These are phyloP conservation scores for Ophiostoma quercus DNA, from an alignment of 2,329 filamentous ascomycete species.

Conservation along the genomic window DNA sequence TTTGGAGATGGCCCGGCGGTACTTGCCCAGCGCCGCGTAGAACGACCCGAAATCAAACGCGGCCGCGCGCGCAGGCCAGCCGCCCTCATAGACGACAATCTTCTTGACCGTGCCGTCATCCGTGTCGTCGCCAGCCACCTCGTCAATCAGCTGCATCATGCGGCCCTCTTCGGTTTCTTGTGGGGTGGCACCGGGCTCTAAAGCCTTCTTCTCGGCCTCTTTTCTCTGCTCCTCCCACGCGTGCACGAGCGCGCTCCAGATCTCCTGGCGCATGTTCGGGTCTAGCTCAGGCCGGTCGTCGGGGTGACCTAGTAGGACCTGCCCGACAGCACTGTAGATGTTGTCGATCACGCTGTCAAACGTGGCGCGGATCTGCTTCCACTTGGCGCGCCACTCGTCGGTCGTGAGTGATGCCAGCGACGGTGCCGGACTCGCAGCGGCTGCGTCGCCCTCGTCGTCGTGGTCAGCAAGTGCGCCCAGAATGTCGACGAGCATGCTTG, in stretches of 20 bases:
- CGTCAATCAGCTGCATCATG: conserved; percentile 18
- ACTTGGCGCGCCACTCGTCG: conserved; percentile 18
- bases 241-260: conserved; percentile 26
- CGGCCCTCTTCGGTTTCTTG: conserved; percentile 17
- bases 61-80: conserved; percentile 68
- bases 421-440: neutral
- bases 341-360: conserved; percentile 23
- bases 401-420: neutral
- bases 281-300: conserved; percentile 20
- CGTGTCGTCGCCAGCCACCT: conserved; percentile 51
- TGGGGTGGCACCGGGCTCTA: neutral
- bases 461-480: conserved; percentile 21
- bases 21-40: conserved; percentile 65
- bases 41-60: conserved; percentile 80
- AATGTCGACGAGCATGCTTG: conserved; percentile 25
- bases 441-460: conserved; percentile 24
- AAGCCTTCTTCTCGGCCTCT: neutral
- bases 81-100: conserved; percentile 65
- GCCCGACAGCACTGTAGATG: conserved; percentile 21
- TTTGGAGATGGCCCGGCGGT: conserved; percentile 51
- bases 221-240: conserved; percentile 19
- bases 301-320: conserved; percentile 6
- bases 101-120: conserved; percentile 61
- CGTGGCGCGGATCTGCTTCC: neutral
- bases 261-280: conserved; percentile 21